Conservation (phyloP, 352 stramenopile genomes). For the Thalassiosira pacifica region DNA sequence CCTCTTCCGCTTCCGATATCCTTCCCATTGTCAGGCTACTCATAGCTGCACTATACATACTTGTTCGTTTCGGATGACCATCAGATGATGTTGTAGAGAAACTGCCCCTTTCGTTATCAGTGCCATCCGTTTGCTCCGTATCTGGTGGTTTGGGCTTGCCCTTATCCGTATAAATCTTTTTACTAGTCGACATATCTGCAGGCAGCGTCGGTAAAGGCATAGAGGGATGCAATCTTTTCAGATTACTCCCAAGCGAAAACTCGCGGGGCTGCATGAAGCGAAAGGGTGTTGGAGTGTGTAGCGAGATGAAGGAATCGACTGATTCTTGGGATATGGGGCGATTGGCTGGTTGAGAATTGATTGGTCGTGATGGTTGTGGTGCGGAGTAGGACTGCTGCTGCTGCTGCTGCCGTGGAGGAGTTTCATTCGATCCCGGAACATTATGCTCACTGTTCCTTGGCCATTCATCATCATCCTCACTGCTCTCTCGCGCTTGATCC, state of each 20-base stretch:
- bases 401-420: not conserved
- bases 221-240: conserved; percentile 1
- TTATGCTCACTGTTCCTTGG: too few species aligned
- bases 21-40: not conserved
- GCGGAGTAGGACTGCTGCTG: not conserved
- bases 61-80: not conserved
- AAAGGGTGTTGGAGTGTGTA: conserved; percentile 23
- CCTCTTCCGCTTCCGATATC: conserved; percentile 2
- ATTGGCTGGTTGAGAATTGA: not conserved
- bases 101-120: too few species aligned
- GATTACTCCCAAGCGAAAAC: conserved; percentile 33
- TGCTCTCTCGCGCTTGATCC: too few species aligned
- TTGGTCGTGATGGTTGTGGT: not conserved
- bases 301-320: not conserved
- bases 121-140: too few species aligned
- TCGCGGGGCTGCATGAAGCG: conserved; percentile 32
- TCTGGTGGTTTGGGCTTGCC: too few species aligned
- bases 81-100: not conserved
- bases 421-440: too few species aligned
- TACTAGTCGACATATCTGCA: conserved; percentile 3
- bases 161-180: not conserved
- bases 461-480: too few species aligned
- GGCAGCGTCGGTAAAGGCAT: conserved; percentile 33
- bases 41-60: not conserved
- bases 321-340: not conserved